A percentile compares a stretch with the other conserved stretches of the same genome.
Evolutionary conservation across 2,329 filamentous ascomycete species (phyloP).

Genomic region (Orbilia oligospora): DNA sequence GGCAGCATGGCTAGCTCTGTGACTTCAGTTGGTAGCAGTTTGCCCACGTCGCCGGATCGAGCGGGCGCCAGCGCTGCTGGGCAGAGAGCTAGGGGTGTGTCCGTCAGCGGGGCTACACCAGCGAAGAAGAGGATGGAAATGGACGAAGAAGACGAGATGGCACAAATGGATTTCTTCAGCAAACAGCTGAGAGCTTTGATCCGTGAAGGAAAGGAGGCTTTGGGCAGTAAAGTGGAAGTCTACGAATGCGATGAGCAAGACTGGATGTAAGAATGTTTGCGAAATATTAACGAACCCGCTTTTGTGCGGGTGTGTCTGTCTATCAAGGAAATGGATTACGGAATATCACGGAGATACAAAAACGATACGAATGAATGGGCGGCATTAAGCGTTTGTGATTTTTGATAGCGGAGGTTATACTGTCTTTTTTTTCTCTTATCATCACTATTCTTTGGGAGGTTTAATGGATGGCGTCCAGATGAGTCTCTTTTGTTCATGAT

Average conservation of each 20-base stretch:
- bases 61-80: conserved; percentile 47
- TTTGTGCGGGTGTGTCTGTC: conserved; percentile 3
- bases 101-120: conserved; percentile 24
- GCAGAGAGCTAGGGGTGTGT: conserved; percentile 34
- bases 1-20: conserved; percentile 50
- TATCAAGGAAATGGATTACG: conserved; percentile 8
- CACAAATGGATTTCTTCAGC: conserved; percentile 85
- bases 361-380: conserved; percentile 20
- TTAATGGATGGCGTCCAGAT: conserved; percentile 38
- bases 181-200: conserved; percentile 87
- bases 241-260: conserved; percentile 68
- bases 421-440: conserved; percentile 17
- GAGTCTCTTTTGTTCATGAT: conserved; percentile 32
- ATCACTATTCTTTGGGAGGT: conserved; percentile 11
- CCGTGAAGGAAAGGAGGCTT: conserved; percentile 84
- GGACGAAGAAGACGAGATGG: conserved; percentile 77
- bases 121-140: conserved; percentile 42
- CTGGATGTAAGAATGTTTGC: conserved; percentile 37
- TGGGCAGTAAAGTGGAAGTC: conserved; percentile 81
- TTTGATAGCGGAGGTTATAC: conserved; percentile 28
- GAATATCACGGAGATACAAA: conserved; percentile 19
- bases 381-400: conserved; percentile 27
- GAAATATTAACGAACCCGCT: background rate
- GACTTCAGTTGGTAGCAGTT: conserved; percentile 41
- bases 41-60: conserved; percentile 39